Base-by-base conservation (phyloP, 2,329 filamentous ascomycete genomes). In the Fusarium anthophilum region DNA sequence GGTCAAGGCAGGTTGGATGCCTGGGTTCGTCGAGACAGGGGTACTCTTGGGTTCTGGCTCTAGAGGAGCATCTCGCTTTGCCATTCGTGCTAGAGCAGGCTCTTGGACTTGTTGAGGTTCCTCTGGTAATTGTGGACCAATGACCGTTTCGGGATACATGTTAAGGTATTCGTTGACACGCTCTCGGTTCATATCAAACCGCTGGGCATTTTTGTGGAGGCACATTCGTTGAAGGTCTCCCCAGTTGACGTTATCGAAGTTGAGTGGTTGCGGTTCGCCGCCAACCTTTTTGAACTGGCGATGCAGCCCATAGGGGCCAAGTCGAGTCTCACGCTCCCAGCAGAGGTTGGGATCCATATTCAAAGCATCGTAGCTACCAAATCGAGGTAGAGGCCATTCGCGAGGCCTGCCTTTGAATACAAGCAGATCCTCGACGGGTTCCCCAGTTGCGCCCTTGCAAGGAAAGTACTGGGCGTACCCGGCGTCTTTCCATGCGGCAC, bases 181-280 rank as follows among this genome's bases (percentile, higher is more conserved):
- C 12, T 81, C 79, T 37, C 83, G 82, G 57, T 82, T 77, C 67
- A 83, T 80, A 75, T 84, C 85, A 80, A 86, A 96, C 26, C 94
- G 89, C 43, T 88, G 87, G 65, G 88, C 85, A 81, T 97, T 97
- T 74, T 85, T 87, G 72, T 87, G 82, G 2, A 91, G 80, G 78
- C 94, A 96, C 35, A 88, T 82, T 58, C 90, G 84, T 79, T 96
- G 93, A 24, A 96, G 83, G 38, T 87, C 82, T 20, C 91, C 91
- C 94, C 94, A 96, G 71, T 90, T 87, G 38, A 94, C 88, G 32
- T 85, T 84, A 35, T 88, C 84, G 91, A 92, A 95, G 28, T 90
- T 83, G 13, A 90, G 81, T 38, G 68, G 80, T 67, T 81, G 82
- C 9, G 73, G 69, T 47, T 81, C 77, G 18, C 79, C 81, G 70